Evolutionary conservation across 2,329 filamentous ascomycete species (phyloP).

Genomic region (Phaeophleospora eucalypticola): DNA sequence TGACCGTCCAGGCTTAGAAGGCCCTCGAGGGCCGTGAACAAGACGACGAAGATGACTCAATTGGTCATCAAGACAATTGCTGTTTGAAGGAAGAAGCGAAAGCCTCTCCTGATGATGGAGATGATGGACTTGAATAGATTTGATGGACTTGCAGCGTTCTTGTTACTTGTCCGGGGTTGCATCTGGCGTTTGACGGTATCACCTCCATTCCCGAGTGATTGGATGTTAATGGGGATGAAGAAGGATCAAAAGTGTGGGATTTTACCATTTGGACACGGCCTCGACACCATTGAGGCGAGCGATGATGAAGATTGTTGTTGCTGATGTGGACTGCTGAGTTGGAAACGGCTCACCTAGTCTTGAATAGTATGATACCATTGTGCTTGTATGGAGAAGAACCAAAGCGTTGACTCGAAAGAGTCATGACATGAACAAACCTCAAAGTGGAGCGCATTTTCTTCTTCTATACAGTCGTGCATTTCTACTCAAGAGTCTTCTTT

Average conservation of each 20-base stretch:
- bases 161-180: no score
- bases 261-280: neutral
- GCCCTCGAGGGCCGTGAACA: neutral
- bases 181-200: no score
- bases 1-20: constrained; percentile 4
- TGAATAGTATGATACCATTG: neutral
- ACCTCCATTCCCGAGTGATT: no score
- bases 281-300: neutral
- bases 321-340: neutral
- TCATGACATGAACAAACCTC: no score
- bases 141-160: no score
- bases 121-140: neutral
- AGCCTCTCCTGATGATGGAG: neutral
- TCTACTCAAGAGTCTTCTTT: no score
- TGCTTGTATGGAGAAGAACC: no score
- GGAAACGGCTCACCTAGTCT: neutral
- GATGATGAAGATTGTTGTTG: neutral
- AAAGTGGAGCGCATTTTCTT: no score
- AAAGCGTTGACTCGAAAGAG: no score
- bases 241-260: neutral
- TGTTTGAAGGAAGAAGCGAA: neutral
- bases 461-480: no score
- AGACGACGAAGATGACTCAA: neutral
- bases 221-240: neutral
- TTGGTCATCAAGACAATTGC: neutral